These are phyloP conservation scores for Wickerhamiella vanderwaltii DNA, from an alignment of 805 yeast genomes.

Conservation along the genomic window DNA sequence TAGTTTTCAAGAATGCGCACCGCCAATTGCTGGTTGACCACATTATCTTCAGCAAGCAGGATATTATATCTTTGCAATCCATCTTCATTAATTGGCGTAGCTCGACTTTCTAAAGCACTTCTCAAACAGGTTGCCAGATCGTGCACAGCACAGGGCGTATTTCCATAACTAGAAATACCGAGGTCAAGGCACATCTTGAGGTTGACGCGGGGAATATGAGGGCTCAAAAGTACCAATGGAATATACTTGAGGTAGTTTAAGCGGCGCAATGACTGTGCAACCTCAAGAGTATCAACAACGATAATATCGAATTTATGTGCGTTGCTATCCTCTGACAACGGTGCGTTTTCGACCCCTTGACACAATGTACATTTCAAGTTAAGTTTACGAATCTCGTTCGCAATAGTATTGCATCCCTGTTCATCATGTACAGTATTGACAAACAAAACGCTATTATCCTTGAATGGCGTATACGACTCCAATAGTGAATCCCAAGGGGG, in stretches of 20 bases:
- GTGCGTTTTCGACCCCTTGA: slow-evolving; percentile 40
- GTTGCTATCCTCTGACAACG: slow-evolving; percentile 29
- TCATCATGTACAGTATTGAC: slow-evolving; percentile 52
- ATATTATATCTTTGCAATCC: slow-evolving; percentile 65
- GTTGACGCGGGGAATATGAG: slow-evolving; percentile 61
- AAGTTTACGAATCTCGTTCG: slow-evolving; percentile 39
- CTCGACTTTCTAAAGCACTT: slow-evolving; percentile 74
- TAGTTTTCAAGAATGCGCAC: slow-evolving; percentile 75
- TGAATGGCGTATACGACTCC: slow-evolving; percentile 60
- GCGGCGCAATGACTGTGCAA: slow-evolving; percentile 54
- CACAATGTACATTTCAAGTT: slow-evolving; percentile 43
- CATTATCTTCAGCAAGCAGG: slow-evolving; percentile 73
- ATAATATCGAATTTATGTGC: slow-evolving; percentile 59
- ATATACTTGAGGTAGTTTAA: slow-evolving; percentile 71
- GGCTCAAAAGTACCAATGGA: slow-evolving; percentile 69
- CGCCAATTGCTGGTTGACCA: slow-evolving; percentile 79
- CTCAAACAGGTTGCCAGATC: slow-evolving; percentile 74
- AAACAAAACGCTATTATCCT: slow-evolving; percentile 55
- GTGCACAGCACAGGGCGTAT: slow-evolving; percentile 71
- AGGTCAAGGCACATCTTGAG: slow-evolving; percentile 73
- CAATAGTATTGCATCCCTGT: slow-evolving; percentile 40
- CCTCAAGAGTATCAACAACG: slow-evolving; percentile 67
- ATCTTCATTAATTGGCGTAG: slow-evolving; percentile 67
- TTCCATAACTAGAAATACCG: slow-evolving; percentile 80
- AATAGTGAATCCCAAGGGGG: slow-evolving; percentile 50